Evolutionary conservation across 805 yeast genomes (phyloP), one percentile per base, ranked within the genome.

Genomic region (Sporopachydermia lactativora): DNA sequence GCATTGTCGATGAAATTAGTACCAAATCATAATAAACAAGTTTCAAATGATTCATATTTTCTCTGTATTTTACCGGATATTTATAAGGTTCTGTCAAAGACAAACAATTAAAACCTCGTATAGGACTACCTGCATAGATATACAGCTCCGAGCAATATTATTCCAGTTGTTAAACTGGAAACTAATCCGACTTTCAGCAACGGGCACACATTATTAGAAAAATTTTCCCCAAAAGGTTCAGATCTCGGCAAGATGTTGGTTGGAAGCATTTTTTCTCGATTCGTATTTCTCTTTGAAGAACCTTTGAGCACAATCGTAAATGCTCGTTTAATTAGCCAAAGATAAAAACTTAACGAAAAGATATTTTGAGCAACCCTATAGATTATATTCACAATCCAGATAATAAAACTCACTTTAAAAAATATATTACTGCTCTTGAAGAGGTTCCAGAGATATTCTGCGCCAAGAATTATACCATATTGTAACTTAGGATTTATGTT

Each of bases 161-260:
- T 24, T 24, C 31, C 31, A 24, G 31, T 24, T 8, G 31, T 24
- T 24, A 24, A 24, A 24, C 31, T 24, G 31, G 31, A 24, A 24
- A 24, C 31, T 24, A 24, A 24, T 24, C 31, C 31, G 31, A 24
- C 31, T 24, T 24, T 24, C 31, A 24, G 31, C 31, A 24, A 24
- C 31, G 31, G 31, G 31, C 31, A 24, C 31, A 24, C 31, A 24
- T 24, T 24, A 24, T 24, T 24, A 24, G 31, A 24, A 24, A n/a
- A 24, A 8, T 24, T 24, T 24, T 24, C 31, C 31, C n/a, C 31
- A 24, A 24, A 24, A 24, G 31, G 31, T 24, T 24, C 31, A 24
- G 31, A 24, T 24, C 31, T 24, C 31, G 31, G 31, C 31, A 24
- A 24, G 31, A 24, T 24, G 31, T 24, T 24, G 31, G 31, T 24